These are phyloP conservation scores for Aspergillus cristatus DNA, from an alignment of 495 filamentous ascomycete genomes.

Conservation along the genomic window DNA sequence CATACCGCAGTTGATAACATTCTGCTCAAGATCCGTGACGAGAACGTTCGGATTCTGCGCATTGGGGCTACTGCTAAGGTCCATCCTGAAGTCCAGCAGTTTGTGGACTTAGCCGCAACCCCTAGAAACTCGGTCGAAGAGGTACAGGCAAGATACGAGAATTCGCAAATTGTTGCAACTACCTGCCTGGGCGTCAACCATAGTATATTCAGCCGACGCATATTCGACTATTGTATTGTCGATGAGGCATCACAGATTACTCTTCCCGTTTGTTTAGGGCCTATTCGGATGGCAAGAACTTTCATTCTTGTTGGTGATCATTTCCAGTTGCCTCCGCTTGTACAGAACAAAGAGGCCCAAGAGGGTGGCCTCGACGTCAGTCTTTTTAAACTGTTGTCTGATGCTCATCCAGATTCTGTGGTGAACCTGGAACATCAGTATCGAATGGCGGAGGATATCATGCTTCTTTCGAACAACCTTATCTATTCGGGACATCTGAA, in stretches of 20 bases:
- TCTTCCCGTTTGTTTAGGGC: conserved; percentile 83
- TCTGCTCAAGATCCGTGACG: conserved; percentile 74
- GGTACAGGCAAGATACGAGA: conserved; percentile 69
- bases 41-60: conserved; percentile 71
- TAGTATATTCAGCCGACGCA: conserved; percentile 73
- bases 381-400: conserved; percentile 86
- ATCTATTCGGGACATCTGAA: conserved; percentile 87
- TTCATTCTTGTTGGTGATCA: conserved; percentile 97
- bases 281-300: conserved; percentile 84
- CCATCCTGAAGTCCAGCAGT: conserved; percentile 74
- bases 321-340: conserved; percentile 87
- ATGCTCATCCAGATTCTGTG: conserved; percentile 75
- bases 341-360: conserved; percentile 81
- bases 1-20: conserved; percentile 98
- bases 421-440: conserved; percentile 93
- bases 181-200: conserved; percentile 91
- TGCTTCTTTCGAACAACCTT: conserved; percentile 84
- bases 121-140: conserved; percentile 71
- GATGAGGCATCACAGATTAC: conserved; percentile 98
- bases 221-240: conserved; percentile 96
- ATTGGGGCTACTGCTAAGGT: conserved; percentile 76
- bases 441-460: conserved; percentile 94
- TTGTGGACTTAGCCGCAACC: conserved; percentile 65
- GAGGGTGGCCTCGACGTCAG: conserved; percentile 84
- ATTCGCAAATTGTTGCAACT: conserved; percentile 81